These are phyloP conservation scores for Geosmithia putterillii DNA, from an alignment of 2,329 filamentous ascomycete species.

Conservation along the genomic window DNA sequence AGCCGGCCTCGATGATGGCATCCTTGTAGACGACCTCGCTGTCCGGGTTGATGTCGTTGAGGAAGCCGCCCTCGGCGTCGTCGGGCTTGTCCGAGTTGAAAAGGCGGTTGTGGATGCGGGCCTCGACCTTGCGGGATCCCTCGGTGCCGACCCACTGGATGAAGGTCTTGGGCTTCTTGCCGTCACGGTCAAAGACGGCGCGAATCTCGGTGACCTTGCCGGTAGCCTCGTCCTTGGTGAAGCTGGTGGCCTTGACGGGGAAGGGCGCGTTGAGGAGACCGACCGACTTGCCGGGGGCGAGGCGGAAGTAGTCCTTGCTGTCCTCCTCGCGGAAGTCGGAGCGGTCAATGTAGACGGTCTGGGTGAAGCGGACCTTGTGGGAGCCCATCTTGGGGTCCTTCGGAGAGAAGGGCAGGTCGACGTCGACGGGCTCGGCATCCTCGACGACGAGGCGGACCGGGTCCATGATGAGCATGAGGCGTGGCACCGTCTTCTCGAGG, in stretches of 20 bases:
- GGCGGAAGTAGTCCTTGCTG: constrained; percentile 59
- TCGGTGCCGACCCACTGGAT: constrained; percentile 73
- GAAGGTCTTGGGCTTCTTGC: constrained; percentile 59
- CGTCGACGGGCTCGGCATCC: constrained; percentile 44
- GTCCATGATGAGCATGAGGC: constrained; percentile 81
- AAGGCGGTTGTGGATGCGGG: constrained; percentile 62
- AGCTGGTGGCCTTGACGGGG: constrained; percentile 53
- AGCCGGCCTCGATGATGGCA: constrained; percentile 67
- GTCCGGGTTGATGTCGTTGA: constrained; percentile 68
- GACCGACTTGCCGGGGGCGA: constrained; percentile 59
- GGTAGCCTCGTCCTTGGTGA: constrained; percentile 46
- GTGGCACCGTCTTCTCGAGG: constrained; percentile 76
- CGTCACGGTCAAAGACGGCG: constrained; percentile 50
- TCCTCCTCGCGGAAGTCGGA: constrained; percentile 61
- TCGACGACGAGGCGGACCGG: constrained; percentile 75
- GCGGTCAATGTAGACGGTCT: constrained; percentile 69
- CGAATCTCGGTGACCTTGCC: constrained; percentile 51
- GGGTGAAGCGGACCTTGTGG: constrained; percentile 53
- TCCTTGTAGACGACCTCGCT: constrained; percentile 62
- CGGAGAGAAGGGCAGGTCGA: constrained; percentile 70
- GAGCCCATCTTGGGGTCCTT: constrained; percentile 63
- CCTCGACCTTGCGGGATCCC: constrained; percentile 53
- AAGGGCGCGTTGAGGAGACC: constrained; percentile 57
- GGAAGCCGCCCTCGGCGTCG: constrained; percentile 62
- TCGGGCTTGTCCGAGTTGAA: constrained; percentile 76